A percentile compares a stretch with the other conserved stretches of the same genome.
Evolutionary conservation across 2,329 filamentous ascomycete species (phyloP).

Genomic region (Apiospora hydei): DNA sequence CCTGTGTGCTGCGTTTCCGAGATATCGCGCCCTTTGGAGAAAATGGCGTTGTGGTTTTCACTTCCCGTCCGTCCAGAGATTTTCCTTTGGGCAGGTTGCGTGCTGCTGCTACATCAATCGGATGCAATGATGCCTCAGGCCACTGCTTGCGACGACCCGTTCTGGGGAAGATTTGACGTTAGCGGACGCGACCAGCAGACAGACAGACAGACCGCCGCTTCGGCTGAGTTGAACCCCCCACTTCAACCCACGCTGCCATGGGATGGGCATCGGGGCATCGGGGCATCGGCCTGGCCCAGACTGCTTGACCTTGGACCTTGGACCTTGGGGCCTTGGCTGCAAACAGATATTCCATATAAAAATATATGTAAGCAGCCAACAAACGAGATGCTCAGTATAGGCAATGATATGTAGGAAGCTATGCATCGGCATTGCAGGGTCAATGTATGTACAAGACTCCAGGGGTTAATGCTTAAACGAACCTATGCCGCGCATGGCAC

Average conservation of each 20-base stretch:
- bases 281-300: neutral
- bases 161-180: neutral
- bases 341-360: neutral
- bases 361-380: neutral
- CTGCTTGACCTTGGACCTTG: no score
- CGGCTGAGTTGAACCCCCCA: neutral
- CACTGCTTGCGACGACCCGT: neutral
- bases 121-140: slow-evolving; percentile 12
- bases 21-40: slow-evolving; percentile 1
- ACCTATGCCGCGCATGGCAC: slow-evolving; percentile 3
- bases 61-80: neutral
- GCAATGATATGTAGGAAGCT: neutral
- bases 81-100: neutral
- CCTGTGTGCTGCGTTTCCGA: neutral
- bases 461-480: neutral
- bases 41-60: neutral
- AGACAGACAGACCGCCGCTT: slow-evolving; percentile 13
- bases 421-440: neutral
- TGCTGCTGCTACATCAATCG: neutral
- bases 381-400: neutral
- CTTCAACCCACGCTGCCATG: neutral
- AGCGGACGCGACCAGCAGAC: neutral
- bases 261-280: no score
- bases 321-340: neutral
- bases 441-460: neutral